These are phyloP conservation scores for Primulina eburnea DNA, from an alignment of 257 asterid genomes.

Conservation along the genomic window DNA sequence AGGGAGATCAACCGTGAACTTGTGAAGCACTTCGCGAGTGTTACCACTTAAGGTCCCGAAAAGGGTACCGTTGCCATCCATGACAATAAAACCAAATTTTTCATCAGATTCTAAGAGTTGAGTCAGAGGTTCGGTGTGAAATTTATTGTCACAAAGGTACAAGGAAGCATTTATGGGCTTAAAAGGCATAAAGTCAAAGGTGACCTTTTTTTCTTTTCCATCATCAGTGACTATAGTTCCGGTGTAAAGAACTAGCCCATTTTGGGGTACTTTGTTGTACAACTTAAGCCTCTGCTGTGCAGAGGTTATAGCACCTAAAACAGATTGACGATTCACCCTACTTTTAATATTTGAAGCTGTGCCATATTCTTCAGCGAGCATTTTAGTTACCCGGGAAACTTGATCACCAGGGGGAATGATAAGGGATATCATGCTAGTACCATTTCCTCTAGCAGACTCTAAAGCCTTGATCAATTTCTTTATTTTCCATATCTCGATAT, in stretches of 20 bases:
- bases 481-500: neutral
- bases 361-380: neutral
- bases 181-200: conserved; percentile 15
- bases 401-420: neutral
- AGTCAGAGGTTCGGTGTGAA: conserved; percentile 18
- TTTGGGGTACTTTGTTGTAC: conserved; percentile 13
- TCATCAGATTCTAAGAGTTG: conserved; percentile 19
- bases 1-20: neutral
- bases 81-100: neutral
- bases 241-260: conserved; percentile 17
- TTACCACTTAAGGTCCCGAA: neutral
- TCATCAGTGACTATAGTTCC: conserved; percentile 21
- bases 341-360: neutral
- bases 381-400: neutral
- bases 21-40: neutral
- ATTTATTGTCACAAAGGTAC: conserved; percentile 18
- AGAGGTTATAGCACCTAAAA: conserved; percentile 22
- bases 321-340: conserved; percentile 7
- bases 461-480: neutral
- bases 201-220: conserved; percentile 21
- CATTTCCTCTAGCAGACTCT: neutral
- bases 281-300: conserved; percentile 24
- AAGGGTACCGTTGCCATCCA: neutral
- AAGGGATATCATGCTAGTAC: neutral
- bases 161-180: conserved; percentile 19